Conservation (phyloP, 108 stramenopile species). For the Mediolabrus comicus region DNA sequence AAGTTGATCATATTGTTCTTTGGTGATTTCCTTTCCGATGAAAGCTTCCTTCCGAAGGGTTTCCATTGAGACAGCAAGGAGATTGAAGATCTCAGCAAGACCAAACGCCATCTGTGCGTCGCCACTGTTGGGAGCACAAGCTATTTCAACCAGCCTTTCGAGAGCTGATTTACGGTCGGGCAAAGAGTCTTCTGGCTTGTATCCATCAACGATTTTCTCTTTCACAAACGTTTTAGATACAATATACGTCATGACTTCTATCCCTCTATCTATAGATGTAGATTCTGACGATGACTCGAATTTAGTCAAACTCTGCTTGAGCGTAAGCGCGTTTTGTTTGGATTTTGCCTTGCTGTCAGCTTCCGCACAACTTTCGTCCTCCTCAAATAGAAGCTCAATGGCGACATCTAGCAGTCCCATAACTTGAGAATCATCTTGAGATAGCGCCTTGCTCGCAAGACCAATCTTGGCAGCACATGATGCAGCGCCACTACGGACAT, state of each 20-base stretch:
- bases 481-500: constrained; percentile 81
- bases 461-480: constrained; percentile 86
- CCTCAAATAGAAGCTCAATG: constrained; percentile 72
- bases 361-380: constrained; percentile 26
- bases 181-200: constrained; percentile 35
- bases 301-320: not conserved
- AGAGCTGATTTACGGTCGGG: constrained; percentile 51
- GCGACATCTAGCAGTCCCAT: constrained; percentile 76
- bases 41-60: constrained; percentile 88
- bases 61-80: constrained; percentile 82
- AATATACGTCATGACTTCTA: constrained; percentile 91
- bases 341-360: not conserved
- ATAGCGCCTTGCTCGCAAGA: constrained; percentile 61
- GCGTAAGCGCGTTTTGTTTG: constrained; percentile 2
- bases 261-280: constrained; percentile 83
- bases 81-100: constrained; percentile 82
- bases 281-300: constrained; percentile 22
- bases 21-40: constrained; percentile 89
- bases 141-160: constrained; percentile 74
- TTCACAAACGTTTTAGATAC: constrained; percentile 85
- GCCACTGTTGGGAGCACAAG: constrained; percentile 58
- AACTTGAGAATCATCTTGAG: constrained; percentile 69
- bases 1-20: constrained; percentile 96
- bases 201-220: constrained; percentile 89
- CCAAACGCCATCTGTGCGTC: constrained; percentile 78